Evolutionary conservation across 108 stramenopile species (phyloP).

Genomic region (Seminavis robusta): DNA sequence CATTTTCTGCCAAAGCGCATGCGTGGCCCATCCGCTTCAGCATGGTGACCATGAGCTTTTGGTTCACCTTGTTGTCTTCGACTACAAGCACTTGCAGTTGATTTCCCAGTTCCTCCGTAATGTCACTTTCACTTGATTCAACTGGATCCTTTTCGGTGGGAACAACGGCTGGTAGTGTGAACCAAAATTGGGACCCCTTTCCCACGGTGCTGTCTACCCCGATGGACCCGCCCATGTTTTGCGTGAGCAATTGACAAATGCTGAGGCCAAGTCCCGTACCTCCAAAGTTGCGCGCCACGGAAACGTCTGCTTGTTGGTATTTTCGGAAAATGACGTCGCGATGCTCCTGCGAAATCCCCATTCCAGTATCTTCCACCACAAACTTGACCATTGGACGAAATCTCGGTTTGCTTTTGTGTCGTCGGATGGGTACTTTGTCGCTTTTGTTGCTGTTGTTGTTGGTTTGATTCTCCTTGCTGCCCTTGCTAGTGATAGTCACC

Average conservation of each 20-base stretch:
- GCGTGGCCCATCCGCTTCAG: slow-evolving; percentile 40
- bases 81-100: slow-evolving; percentile 35
- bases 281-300: slow-evolving; percentile 45
- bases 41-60: slow-evolving; percentile 32
- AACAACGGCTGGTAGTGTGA: slow-evolving; percentile 9
- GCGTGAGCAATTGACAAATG: slow-evolving; percentile 33
- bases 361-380: slow-evolving; percentile 52
- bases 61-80: slow-evolving; percentile 58
- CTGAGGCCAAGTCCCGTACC: slow-evolving; percentile 53
- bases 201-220: slow-evolving; percentile 28
- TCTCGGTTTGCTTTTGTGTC: slow-evolving; percentile 6
- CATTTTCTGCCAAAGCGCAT: slow-evolving; percentile 24
- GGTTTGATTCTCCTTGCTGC: slow-evolving; percentile 10
- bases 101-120: neutral
- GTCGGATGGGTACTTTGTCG: neutral
- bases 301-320: slow-evolving; percentile 40
- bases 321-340: slow-evolving; percentile 37
- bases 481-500: no score
- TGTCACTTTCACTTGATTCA: slow-evolving; percentile 1
- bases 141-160: slow-evolving; percentile 23
- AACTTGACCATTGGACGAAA: slow-evolving; percentile 21
- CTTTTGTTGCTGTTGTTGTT: neutral
- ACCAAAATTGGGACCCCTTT: slow-evolving; percentile 34
- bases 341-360: slow-evolving; percentile 32
- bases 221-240: slow-evolving; percentile 46